Percentiles rank a stretch among this genome's conserved stretches.
Conservation (phyloP, 2,329 filamentous ascomycete genomes). For the Mycosphaerella arachidis region DNA sequence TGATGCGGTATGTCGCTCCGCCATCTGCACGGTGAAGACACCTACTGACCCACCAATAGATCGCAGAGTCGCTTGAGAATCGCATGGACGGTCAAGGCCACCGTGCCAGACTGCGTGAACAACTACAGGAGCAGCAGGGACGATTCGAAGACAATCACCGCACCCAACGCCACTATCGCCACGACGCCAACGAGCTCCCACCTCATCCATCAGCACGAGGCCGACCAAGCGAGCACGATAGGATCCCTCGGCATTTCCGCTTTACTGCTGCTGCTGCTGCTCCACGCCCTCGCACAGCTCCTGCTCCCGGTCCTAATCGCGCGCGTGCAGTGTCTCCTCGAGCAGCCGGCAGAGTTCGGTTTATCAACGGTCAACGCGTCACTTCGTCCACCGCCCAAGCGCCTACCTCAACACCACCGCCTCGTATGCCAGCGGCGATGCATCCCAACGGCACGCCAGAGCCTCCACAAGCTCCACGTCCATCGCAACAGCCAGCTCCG, state of each 20-base stretch:
- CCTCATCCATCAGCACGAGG: not conserved
- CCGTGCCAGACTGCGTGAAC: not conserved
- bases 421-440: not conserved
- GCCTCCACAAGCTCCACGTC: not conserved
- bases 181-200: not conserved
- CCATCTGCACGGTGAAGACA: not conserved
- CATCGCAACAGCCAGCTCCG: not conserved
- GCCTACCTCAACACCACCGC: not conserved
- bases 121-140: not conserved
- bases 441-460: not conserved
- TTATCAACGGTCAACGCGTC: not conserved
- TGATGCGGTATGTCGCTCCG: slow-evolving; percentile 1
- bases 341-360: not conserved
- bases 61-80: slow-evolving; percentile 1
- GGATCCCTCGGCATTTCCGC: not conserved
- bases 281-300: not conserved
- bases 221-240: not conserved
- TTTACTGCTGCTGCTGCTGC: not conserved
- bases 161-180: not conserved
- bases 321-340: not conserved
- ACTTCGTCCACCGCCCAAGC: not conserved
- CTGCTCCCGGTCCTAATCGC: not conserved
- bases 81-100: slow-evolving; percentile 6
- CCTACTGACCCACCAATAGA: not conserved
- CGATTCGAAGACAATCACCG: not conserved